A percentile compares a stretch with the other conserved stretches of the same genome.
Conservation (phyloP, 345 rosid species). For the Geranium brycei region DNA sequence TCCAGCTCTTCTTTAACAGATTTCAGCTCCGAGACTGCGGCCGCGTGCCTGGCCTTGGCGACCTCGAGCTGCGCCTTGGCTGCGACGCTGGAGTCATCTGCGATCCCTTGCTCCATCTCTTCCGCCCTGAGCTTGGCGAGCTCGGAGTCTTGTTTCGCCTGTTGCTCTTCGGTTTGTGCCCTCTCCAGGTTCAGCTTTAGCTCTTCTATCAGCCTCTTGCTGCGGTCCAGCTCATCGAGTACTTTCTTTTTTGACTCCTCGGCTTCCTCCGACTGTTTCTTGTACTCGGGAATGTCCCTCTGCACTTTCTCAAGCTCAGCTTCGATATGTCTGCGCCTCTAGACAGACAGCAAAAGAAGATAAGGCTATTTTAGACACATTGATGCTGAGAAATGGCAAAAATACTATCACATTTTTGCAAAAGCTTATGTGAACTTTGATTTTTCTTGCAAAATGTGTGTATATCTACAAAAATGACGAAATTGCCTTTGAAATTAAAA, state of each 20-base stretch:
- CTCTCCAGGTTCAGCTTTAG: slow-evolving; percentile 75
- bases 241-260: slow-evolving; percentile 48
- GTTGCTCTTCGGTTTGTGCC: slow-evolving; percentile 81
- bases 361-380: background rate
- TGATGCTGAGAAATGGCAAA: background rate
- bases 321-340: slow-evolving; percentile 65
- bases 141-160: slow-evolving; percentile 87
- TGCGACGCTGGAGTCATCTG: slow-evolving; percentile 78
- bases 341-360: slow-evolving; percentile 1
- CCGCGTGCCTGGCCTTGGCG: slow-evolving; percentile 64
- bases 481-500: no score
- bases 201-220: slow-evolving; percentile 75
- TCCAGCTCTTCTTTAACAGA: slow-evolving; percentile 61
- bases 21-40: slow-evolving; percentile 62
- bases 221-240: slow-evolving; percentile 59
- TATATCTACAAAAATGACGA: no score
- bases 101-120: slow-evolving; percentile 89
- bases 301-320: slow-evolving; percentile 61
- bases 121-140: slow-evolving; percentile 79
- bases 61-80: slow-evolving; percentile 93
- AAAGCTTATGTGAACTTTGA: no score
- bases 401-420: no score
- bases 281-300: slow-evolving; percentile 54
- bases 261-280: slow-evolving; percentile 41
- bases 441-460: no score